A percentile compares a stretch with the other conserved stretches of the same genome.
phyloP scores from a whole-genome alignment of 768 basidiomycete genomes.

The Piloderma croceum region DNA sequence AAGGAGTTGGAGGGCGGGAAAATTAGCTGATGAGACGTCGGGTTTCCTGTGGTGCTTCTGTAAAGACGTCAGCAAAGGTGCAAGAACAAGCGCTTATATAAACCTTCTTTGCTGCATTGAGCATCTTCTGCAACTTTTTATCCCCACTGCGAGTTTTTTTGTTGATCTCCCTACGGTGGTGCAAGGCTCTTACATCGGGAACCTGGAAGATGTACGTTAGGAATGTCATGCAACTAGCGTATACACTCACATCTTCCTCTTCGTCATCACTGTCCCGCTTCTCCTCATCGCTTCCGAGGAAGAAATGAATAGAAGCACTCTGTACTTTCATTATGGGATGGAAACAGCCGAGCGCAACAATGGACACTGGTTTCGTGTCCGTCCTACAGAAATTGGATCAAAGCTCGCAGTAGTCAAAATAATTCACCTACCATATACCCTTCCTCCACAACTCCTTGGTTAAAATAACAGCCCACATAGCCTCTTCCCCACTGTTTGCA shows the following conservation, averaged over 20 bases:
- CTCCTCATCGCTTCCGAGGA: constrained; percentile 83
- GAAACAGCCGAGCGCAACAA: constrained; percentile 86
- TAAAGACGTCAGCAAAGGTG: constrained; percentile 12
- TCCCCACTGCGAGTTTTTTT: constrained; percentile 85
- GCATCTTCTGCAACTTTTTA: constrained; percentile 68
- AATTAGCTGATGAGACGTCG: constrained; percentile 50
- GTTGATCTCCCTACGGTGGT: constrained; percentile 87
- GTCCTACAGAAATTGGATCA: constrained; percentile 43
- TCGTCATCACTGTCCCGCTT: constrained; percentile 70
- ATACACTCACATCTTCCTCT: constrained; percentile 44
- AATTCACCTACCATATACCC: constrained; percentile 62
- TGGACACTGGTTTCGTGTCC: constrained; percentile 88
- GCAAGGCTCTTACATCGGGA: constrained; percentile 65
- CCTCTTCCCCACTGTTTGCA: constrained; percentile 64
- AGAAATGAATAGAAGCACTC: constrained; percentile 91
- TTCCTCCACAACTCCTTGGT: constrained; percentile 94
- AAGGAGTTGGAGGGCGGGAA: constrained; percentile 87
- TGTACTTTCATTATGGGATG: constrained; percentile 94
- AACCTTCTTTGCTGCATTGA: constrained; percentile 75
- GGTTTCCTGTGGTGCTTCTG: constrained; percentile 30
- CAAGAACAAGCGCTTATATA: not conserved
- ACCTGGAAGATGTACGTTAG: constrained; percentile 33
- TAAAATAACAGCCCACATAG: constrained; percentile 95
- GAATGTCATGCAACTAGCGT: constrained; percentile 3
- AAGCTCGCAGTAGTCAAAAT: not conserved